phyloP scores from a whole-genome alignment of 1,139 yeast species.

The Debaryomyces nepalensis region DNA sequence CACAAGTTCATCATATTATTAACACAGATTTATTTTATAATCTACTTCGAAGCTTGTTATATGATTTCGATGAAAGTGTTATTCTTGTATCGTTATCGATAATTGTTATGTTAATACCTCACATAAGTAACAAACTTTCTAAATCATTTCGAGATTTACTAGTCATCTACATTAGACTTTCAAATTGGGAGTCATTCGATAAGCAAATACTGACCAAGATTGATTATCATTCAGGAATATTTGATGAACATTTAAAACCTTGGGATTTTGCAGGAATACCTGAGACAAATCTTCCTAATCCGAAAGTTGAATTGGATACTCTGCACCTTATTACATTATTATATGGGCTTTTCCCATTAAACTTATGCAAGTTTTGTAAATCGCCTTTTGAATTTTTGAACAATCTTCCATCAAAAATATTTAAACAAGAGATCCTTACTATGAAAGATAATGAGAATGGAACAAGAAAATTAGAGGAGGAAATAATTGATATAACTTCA shows the following conservation, averaged over 20 bases:
- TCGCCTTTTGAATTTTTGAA: constrained; percentile 36
- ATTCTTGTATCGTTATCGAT: constrained; percentile 48
- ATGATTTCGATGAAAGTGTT: constrained; percentile 49
- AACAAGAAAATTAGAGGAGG: constrained; percentile 14
- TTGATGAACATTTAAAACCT: constrained; percentile 12
- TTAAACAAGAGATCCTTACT: constrained; percentile 17
- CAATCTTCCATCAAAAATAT: constrained; percentile 17
- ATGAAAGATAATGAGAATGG: constrained; percentile 14
- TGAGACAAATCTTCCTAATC: constrained; percentile 1
- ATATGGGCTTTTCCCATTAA: constrained; percentile 66
- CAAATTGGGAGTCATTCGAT: constrained; percentile 33
- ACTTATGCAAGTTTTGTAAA: constrained; percentile 48
- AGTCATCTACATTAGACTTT: constrained; percentile 49
- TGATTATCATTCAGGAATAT: constrained; percentile 14
- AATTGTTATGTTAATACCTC: constrained; percentile 60
- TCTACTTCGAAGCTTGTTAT: constrained; percentile 45
- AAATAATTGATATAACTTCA: constrained; percentile 17
- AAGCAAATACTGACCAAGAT: constrained; percentile 18
- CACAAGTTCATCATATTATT: constrained; percentile 37
- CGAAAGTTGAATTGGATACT: constrained; percentile 25
- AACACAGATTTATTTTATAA: constrained; percentile 46
- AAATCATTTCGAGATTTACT: constrained; percentile 48
- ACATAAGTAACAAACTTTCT: constrained; percentile 43
- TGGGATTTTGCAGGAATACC: constrained; percentile 24
- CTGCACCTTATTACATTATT: constrained; percentile 44